Base-by-base conservation (phyloP, 2,329 filamentous ascomycete species). In the Fusarium tanahbumbuense region DNA sequence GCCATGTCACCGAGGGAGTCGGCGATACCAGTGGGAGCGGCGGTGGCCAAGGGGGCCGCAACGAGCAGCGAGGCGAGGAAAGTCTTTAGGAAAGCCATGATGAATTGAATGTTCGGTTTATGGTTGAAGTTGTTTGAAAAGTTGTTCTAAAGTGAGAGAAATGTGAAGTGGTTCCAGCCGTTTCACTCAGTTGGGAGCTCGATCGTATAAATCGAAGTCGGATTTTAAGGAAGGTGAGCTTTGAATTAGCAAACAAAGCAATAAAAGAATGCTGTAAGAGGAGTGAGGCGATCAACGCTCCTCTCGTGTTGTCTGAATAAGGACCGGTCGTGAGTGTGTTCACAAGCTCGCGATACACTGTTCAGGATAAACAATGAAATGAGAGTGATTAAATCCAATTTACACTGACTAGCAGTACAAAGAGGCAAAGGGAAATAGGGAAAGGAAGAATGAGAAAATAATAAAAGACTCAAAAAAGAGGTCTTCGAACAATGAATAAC, bases 241-340 rank as follows among this genome's bases (percentile, higher is more conserved):
- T 67, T 45, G 44, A 34, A 58, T 63, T 44, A 32, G 18, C 55
- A 63, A 62, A 52, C 47, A 60, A 69, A 55, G 57, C 45, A 70
- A 46, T 48, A 58, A 75, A 66, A 25, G 74, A 75, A 47, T 72
- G 72, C 49, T 66, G 41, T 28, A 48, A 70, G 74, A 76, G 74
- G 70, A 76, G 62, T 50, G 55, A 57, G 68, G 67, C 75, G 76
- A 76, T 78, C 76, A 77, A 77, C 75, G 75, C 69, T 76, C 74
- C 74, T 78, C 73, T 75, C 64, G 46, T 64, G 64, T 60, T 52
- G n/a, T 59, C 34, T 68, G 61, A 67, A 68, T 75, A 67, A 70
- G 45, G 52, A 72, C 56, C 40, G 59, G 59, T 64, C 30, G 64
- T 60, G 67, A 52, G 45, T 53, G 54, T 41, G 23, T 57, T 63